These are phyloP conservation scores for Penicillium pancosmium DNA, from an alignment of 495 filamentous ascomycete species.

Conservation along the genomic window DNA sequence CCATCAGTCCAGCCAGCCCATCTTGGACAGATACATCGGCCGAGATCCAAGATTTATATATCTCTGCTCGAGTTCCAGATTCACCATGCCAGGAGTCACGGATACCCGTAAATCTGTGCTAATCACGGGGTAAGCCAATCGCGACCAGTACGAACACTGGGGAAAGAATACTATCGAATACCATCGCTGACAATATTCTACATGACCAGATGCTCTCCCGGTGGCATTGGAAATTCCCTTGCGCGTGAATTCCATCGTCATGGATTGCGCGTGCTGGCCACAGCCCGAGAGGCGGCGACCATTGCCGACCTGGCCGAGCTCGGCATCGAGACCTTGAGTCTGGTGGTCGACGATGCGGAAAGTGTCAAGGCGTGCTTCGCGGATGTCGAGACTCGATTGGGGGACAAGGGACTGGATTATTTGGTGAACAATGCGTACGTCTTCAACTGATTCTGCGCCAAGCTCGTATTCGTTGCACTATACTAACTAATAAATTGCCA, in stretches of 20 bases:
- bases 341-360: slow-evolving; percentile 52
- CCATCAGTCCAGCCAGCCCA: neutral
- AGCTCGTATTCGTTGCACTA: neutral
- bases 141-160: neutral
- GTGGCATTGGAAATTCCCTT: slow-evolving; percentile 61
- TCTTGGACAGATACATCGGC: too few relatives aligned
- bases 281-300: slow-evolving; percentile 52
- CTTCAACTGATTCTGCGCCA: neutral
- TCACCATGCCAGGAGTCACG: slow-evolving; percentile 25
- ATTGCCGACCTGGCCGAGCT: slow-evolving; percentile 49
- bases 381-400: slow-evolving; percentile 46
- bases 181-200: slow-evolving; percentile 4
- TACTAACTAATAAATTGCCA: slow-evolving; percentile 18
- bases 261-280: slow-evolving; percentile 59
- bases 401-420: slow-evolving; percentile 53
- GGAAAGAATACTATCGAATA: neutral
- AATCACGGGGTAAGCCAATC: slow-evolving; percentile 48
- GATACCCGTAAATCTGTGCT: slow-evolving; percentile 47
- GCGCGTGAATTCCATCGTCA: slow-evolving; percentile 56
- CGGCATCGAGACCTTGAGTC: slow-evolving; percentile 56
- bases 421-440: slow-evolving; percentile 65
- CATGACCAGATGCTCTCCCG: slow-evolving; percentile 51
- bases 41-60: too few relatives aligned
- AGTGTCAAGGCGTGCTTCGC: slow-evolving; percentile 49
- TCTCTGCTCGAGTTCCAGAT: neutral